phyloP scores from a whole-genome alignment of 352 stramenopile species.

The Blastocystis sp. region DNA sequence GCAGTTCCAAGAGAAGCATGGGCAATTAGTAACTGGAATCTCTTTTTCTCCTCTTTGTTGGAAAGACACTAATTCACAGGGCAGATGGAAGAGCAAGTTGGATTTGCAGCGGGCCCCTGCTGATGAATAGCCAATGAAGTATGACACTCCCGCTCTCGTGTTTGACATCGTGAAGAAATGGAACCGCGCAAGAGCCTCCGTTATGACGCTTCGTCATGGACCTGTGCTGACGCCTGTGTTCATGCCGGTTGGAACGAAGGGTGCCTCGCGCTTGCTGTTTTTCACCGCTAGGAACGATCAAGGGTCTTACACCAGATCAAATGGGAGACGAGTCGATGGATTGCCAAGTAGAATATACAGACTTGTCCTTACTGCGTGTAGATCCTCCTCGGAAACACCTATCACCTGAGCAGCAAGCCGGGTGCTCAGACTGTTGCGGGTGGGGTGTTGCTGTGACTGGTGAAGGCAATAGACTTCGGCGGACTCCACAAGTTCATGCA shows the following conservation, averaged over 20 bases:
- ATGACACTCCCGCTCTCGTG: conserved; percentile 59
- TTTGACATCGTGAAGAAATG: conserved; percentile 69
- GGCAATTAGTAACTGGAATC: background rate
- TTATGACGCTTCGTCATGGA: conserved; percentile 81
- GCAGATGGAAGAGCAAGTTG: conserved; percentile 31
- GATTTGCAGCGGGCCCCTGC: background rate
- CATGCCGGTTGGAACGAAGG: conserved; percentile 94
- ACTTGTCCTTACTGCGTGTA: conserved; percentile 71
- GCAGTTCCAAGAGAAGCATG: background rate
- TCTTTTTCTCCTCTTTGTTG: background rate
- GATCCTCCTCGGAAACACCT: conserved; percentile 94
- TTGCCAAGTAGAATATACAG: conserved; percentile 75
- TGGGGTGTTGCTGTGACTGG: conserved; percentile 17
- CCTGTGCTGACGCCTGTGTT: conserved; percentile 87
- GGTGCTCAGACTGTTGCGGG: conserved; percentile 80
- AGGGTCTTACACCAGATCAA: conserved; percentile 83
- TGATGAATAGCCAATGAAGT: conserved; percentile 31
- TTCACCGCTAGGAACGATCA: conserved; percentile 79
- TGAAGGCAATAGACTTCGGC: conserved; percentile 79
- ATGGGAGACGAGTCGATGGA: conserved; percentile 78
- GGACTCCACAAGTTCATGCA: conserved; percentile 93
- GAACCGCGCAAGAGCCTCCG: conserved; percentile 76
- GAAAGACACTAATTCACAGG: background rate
- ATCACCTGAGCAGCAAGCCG: conserved; percentile 90
- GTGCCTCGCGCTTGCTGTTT: conserved; percentile 53